Base-by-base conservation (phyloP, 495 filamentous ascomycete genomes). In the Annulohypoxylon nitens region DNA sequence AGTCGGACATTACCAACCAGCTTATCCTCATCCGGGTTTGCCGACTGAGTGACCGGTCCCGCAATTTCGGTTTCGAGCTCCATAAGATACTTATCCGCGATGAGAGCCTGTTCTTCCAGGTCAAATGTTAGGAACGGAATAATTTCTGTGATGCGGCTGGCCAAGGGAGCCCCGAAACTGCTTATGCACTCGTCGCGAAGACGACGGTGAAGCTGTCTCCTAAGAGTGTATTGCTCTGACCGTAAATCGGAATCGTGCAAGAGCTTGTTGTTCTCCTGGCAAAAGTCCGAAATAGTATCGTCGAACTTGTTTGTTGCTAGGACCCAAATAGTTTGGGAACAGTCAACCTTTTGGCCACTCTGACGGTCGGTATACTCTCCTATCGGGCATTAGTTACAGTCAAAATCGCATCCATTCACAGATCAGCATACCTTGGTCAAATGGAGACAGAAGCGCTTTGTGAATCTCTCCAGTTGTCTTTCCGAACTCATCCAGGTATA, bases 401-500 rank as follows among this genome's bases (percentile, higher is more conserved):
- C 81, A 77, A 36, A 18, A 10, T 67, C 25, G 12, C 8, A 6
- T 34, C 23, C 45, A n/a, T 30, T n/a, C n/a, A 8, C 18, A 41
- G 8, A 14, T 48, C 3, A 16, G 62, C 78, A 8, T 76, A 84
- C 83, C 83, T 64, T 80, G 79, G 11, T 86, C 80, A 62, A 88
- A 86, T 2, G 81, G 81, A 30, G 83, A 48, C 0, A 88, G 68
- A 43, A 88, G 76, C 25, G 83, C 75, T 26, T 84, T 68, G 11
- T 80, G 80, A 14, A 86, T 78, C 3, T 81, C 80, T 1, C 76
- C 18, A 7, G 73, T 81, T 14, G 86, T 88, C 75, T 89, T 89
- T 33, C 89, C 87, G 41, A 90, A 88, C 51, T 89, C 87, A 57
- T 89, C 88, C 8, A 90, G 67, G 65, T 88, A 88, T 1, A 89